Conservation (phyloP, 371 early-diverging fungal species). For the Sporodiniella umbellata region DNA sequence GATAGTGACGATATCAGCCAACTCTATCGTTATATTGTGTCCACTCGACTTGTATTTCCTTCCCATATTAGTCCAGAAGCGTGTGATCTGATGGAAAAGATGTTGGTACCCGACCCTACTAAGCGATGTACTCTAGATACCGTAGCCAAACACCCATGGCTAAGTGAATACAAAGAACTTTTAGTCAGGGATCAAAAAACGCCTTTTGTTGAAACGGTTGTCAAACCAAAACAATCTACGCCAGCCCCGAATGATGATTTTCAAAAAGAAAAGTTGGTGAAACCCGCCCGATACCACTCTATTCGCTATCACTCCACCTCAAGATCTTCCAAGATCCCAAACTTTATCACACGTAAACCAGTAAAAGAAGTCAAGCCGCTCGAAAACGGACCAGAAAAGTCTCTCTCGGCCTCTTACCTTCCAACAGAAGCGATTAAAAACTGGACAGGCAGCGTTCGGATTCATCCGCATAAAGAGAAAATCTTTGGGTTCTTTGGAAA, state of each 20-base stretch:
- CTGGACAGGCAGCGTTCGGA: slow-evolving; percentile 7
- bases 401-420: slow-evolving; percentile 6
- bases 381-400: slow-evolving; percentile 5
- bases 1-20: slow-evolving; percentile 64
- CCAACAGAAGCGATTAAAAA: background rate
- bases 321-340: slow-evolving; percentile 8
- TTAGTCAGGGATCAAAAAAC: slow-evolving; percentile 36
- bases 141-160: slow-evolving; percentile 68
- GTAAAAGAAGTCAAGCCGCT: slow-evolving; percentile 6
- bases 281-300: background rate
- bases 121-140: slow-evolving; percentile 59
- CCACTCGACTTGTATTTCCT: slow-evolving; percentile 56
- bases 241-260: slow-evolving; percentile 17
- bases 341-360: slow-evolving; percentile 13
- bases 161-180: slow-evolving; percentile 57
- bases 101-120: slow-evolving; percentile 61
- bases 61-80: slow-evolving; percentile 48
- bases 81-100: slow-evolving; percentile 55
- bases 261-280: slow-evolving; percentile 29
- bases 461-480: slow-evolving; percentile 15
- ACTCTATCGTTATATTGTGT: slow-evolving; percentile 64
- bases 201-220: slow-evolving; percentile 72
- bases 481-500: slow-evolving; percentile 16
- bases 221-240: background rate
- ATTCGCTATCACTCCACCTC: too few relatives aligned